phyloP scores from a whole-genome alignment of 1,284 basidiomycete species.

The Ustilago trichophora region DNA sequence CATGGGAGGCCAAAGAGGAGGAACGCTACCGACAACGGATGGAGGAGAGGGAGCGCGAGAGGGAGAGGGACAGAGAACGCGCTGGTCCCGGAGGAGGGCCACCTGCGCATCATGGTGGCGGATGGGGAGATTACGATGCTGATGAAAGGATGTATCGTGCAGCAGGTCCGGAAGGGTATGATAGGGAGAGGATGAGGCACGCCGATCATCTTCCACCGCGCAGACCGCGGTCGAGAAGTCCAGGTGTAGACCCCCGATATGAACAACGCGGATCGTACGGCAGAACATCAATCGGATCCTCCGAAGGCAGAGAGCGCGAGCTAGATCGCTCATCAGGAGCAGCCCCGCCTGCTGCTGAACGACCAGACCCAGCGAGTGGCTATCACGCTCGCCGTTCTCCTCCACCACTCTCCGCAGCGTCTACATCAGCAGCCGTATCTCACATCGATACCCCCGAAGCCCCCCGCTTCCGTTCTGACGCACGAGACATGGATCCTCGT shows the following conservation, averaged over 20 bases:
- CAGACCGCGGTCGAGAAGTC: conserved; percentile 21
- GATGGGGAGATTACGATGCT: too few relatives aligned
- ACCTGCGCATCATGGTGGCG: too few relatives aligned
- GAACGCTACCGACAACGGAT: conserved; percentile 32
- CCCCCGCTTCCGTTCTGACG: conserved; percentile 5
- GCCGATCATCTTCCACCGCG: conserved; percentile 6
- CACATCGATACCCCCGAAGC: conserved; percentile 9
- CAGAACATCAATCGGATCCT: conserved; percentile 12
- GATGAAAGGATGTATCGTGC: conserved; percentile 8
- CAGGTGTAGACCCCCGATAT: conserved; percentile 14
- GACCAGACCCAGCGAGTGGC: too few relatives aligned
- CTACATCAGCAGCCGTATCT: neutral
- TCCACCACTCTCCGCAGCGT: conserved; percentile 2
- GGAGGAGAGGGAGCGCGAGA: conserved; percentile 28
- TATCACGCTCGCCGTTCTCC: conserved; percentile 6
- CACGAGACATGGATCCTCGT: conserved; percentile 10
- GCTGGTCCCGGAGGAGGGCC: too few relatives aligned
- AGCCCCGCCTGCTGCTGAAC: conserved; percentile 3
- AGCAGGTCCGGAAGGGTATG: conserved; percentile 8
- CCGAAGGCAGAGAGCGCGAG: conserved; percentile 28
- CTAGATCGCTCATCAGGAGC: too few relatives aligned
- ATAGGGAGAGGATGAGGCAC: conserved; percentile 9
- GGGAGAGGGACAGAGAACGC: conserved; percentile 10
- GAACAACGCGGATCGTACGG: conserved; percentile 12
- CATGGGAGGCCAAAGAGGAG: conserved; percentile 40